Evolutionary conservation across 768 basidiomycete genomes (phyloP), one percentile per base, ranked within the genome.

Genomic region (Lactarius vividus): DNA sequence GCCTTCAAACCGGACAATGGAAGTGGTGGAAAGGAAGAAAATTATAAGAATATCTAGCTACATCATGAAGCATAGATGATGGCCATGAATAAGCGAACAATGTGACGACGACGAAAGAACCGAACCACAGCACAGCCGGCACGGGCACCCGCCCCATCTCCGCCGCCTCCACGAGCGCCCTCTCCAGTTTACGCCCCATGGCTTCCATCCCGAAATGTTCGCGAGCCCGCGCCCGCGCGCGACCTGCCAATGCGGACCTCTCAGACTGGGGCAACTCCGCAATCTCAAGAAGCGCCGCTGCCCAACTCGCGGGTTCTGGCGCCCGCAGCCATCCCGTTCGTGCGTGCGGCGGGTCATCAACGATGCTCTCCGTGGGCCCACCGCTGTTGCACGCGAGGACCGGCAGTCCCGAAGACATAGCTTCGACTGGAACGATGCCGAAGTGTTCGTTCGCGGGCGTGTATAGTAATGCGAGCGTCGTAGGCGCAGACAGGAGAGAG

Each of bases 401-500:
- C 0, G 96, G 94, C 0, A 98, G 75, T 3, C 94, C 93, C 56
- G 91, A 95, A 9, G 87, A 83, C 94, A 98, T 98, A 0, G 86
- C 95, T 75, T 99, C 96, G 3, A 98, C 84, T 2, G 97, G 96
- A 0, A 89, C 96, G 70, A 99, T 98, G 1, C 96, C 97, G 74
- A 98, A 97, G 74, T 99, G 96, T 72, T 99, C 96, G 75, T 96
- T 96, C 8, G 84, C 79, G 0, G 96, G 97, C 0, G 96, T 99
- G 75, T 99, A 99, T 8, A 99, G 82, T 0, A 98, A 80, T 0
- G 85, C 91, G 18, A 85, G 76, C 0, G 93, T 92, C 5, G 82
- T 83, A 0, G 84, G 75, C 5, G 85, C 82, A 15, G 78, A 84
- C 40, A 99, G 85, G 1, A 98, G 84, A 8, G 88, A 0, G 91